phyloP scores from a whole-genome alignment of 2,329 filamentous ascomycete species.

The Remersonia thermophila region DNA sequence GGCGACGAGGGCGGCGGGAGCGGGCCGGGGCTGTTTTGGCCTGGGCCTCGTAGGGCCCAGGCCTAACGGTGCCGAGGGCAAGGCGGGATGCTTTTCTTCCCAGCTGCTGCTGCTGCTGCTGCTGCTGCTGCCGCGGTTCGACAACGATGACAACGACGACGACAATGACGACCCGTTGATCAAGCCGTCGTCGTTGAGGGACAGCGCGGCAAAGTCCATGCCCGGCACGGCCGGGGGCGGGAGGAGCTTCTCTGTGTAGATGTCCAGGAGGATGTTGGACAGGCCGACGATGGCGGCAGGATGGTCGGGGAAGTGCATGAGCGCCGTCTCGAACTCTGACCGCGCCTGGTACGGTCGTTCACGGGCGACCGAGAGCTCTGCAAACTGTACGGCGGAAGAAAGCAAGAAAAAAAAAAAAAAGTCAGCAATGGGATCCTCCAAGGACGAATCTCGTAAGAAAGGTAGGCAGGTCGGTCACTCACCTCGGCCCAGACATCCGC shows the following conservation, averaged over 20 bases:
- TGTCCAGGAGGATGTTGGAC: slow-evolving; percentile 73
- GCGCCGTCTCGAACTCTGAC: slow-evolving; percentile 66
- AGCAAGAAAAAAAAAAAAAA: slow-evolving; percentile 4
- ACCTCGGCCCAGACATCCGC: slow-evolving; percentile 75
- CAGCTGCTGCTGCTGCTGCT: neutral
- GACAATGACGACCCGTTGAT: too few species aligned
- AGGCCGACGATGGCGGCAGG: slow-evolving; percentile 68
- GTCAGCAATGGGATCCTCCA: slow-evolving; percentile 17
- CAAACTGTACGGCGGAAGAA: too few species aligned
- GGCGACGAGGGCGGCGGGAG: neutral
- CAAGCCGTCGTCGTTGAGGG: slow-evolving; percentile 14
- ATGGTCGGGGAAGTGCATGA: slow-evolving; percentile 71
- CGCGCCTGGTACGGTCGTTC: slow-evolving; percentile 56
- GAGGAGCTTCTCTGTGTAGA: slow-evolving; percentile 59
- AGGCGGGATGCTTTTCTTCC: slow-evolving; percentile 10
- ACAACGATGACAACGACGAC: too few species aligned
- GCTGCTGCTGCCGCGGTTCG: slow-evolving; percentile 6
- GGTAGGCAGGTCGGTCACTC: slow-evolving; percentile 24
- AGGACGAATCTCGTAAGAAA: neutral
- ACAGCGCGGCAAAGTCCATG: slow-evolving; percentile 25
- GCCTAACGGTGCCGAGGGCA: slow-evolving; percentile 36
- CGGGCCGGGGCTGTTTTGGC: slow-evolving; percentile 8
- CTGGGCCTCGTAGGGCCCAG: slow-evolving; percentile 21
- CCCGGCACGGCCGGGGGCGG: slow-evolving; percentile 42
- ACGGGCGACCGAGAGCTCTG: slow-evolving; percentile 51